Percentiles rank a stretch among this genome's conserved stretches.
phyloP scores from a whole-genome alignment of 805 yeast genomes.

The Saccharomyces eubayanus region DNA sequence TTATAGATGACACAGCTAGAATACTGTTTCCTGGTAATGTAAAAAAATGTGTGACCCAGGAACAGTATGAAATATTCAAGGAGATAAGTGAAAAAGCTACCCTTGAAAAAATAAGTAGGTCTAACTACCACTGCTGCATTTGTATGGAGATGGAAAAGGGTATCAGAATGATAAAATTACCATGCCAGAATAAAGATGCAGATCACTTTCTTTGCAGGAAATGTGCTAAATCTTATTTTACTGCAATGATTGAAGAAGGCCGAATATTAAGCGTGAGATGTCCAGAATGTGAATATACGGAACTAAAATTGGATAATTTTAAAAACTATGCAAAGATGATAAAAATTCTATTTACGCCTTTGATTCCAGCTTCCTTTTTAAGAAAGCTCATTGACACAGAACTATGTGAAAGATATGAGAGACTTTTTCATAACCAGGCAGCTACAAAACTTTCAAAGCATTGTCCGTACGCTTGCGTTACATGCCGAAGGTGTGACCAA shows the following conservation, averaged over 20 bases:
- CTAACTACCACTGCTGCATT: conserved; percentile 46
- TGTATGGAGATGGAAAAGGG: conserved; percentile 48
- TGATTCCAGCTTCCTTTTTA: conserved; percentile 33
- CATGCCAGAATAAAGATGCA: conserved; percentile 29
- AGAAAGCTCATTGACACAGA: conserved; percentile 25
- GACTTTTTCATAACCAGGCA: conserved; percentile 32
- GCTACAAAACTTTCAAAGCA: conserved; percentile 38
- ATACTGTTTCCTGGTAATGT: conserved; percentile 9
- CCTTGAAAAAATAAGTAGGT: conserved; percentile 25
- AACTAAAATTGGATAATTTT: conserved; percentile 11
- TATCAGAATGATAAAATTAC: conserved; percentile 26
- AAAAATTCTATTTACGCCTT: conserved; percentile 34
- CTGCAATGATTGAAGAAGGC: conserved; percentile 38
- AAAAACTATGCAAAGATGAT: conserved; percentile 31
- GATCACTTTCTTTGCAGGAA: conserved; percentile 41
- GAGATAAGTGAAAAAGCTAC: conserved; percentile 22
- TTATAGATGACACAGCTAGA: conserved; percentile 22
- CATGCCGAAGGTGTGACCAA: conserved; percentile 46
- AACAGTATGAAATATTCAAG: conserved; percentile 13
- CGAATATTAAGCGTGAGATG: conserved; percentile 47
- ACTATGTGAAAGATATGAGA: conserved; percentile 33
- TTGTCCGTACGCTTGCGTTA: conserved; percentile 41
- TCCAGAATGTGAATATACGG: conserved; percentile 38
- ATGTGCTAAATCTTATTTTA: conserved; percentile 40
- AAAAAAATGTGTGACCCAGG: conserved; percentile 6